phyloP scores from a whole-genome alignment of 306 rosid species.

The Pachyrhizus erosus region DNA sequence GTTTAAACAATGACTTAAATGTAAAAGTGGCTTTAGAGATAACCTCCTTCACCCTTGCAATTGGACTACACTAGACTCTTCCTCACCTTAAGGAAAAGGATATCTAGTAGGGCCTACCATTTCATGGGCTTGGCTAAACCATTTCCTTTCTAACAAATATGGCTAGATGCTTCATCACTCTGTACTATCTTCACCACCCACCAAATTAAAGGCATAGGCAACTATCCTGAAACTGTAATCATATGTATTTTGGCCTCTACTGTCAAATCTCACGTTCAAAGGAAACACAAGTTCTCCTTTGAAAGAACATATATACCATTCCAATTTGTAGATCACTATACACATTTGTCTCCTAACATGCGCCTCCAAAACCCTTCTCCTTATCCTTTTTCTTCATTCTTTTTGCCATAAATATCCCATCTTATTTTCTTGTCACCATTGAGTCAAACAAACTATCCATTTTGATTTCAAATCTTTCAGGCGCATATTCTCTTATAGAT shows the following conservation, averaged over 20 bases:
- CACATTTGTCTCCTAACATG: background rate
- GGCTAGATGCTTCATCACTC: background rate
- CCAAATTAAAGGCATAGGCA: background rate
- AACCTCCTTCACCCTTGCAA: no score
- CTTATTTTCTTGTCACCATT: background rate
- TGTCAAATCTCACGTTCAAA: background rate
- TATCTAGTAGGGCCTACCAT: no score
- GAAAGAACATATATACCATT: background rate
- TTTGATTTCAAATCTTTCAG: background rate
- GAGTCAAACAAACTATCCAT: background rate
- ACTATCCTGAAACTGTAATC: background rate
- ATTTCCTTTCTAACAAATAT: background rate
- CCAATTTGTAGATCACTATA: background rate
- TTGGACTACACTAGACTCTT: no score
- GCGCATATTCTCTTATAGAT: background rate
- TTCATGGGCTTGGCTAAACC: no score
- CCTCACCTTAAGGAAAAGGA: no score
- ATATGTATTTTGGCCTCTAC: background rate
- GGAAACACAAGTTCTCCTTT: background rate
- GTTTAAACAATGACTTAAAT: no score
- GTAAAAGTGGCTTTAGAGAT: no score
- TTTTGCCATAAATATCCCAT: background rate
- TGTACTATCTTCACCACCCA: background rate
- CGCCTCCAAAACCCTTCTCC: background rate
- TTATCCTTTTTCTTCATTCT: background rate